Evolutionary conservation across 176 grass and related monocot species (phyloP).

Genomic region (Alloteropsis semialata): DNA sequence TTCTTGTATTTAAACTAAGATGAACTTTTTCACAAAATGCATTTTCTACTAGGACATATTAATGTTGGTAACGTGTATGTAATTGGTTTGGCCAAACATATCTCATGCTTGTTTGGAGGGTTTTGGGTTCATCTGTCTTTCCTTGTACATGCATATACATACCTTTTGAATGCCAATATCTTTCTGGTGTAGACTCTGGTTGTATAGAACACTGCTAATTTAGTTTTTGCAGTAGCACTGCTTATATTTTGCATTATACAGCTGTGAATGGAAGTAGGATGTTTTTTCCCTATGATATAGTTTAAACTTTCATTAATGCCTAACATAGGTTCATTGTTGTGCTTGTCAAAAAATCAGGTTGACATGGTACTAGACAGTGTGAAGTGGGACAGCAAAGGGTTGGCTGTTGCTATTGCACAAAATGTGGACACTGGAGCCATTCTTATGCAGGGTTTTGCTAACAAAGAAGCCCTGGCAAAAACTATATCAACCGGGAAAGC

Average conservation of each 20-base stretch:
- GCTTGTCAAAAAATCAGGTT: constrained; percentile 38
- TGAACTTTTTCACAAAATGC: not conserved
- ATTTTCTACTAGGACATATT: not conserved
- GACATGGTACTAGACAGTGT: constrained; percentile 59
- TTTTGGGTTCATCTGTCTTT: not conserved
- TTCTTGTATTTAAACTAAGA: not conserved
- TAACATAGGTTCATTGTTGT: not conserved
- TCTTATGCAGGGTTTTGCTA: constrained; percentile 94
- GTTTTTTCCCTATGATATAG: not conserved
- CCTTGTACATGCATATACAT: not conserved
- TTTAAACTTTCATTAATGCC: not conserved
- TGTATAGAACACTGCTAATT: not conserved
- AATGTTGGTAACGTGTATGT: not conserved
- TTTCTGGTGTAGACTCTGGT: not conserved
- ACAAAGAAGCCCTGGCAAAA: constrained; percentile 67
- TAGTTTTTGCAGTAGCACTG: not conserved
- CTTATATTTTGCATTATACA: not conserved
- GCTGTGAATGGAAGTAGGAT: not conserved
- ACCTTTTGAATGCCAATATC: not conserved
- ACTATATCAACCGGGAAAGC: constrained; percentile 78
- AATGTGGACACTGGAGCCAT: constrained; percentile 90
- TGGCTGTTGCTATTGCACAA: constrained; percentile 93
- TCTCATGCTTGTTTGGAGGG: not conserved
- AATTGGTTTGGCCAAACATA: not conserved
- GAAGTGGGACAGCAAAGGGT: constrained; percentile 86